Conservation (phyloP, 2,329 filamentous ascomycete species). For the Cladophialophora psammophila region DNA sequence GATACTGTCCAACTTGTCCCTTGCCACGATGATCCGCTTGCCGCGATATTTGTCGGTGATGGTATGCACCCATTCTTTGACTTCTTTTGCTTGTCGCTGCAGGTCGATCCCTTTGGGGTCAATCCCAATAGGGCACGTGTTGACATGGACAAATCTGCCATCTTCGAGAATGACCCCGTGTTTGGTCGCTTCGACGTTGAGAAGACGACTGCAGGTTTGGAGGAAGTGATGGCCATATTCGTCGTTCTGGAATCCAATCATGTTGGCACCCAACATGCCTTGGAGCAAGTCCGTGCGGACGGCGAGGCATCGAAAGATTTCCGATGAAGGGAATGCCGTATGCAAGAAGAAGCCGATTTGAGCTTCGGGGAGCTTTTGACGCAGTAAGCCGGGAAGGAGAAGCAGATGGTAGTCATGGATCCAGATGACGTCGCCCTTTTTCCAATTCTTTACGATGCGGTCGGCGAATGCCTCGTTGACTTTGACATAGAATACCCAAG, state of each 20-base stretch:
- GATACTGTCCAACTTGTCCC: conserved; percentile 93
- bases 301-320: conserved; percentile 91
- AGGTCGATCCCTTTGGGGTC: conserved; percentile 77
- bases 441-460: conserved; percentile 89
- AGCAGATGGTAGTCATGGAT: conserved; percentile 94
- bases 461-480: conserved; percentile 94
- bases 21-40: conserved; percentile 89
- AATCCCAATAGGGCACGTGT: conserved; percentile 86
- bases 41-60: conserved; percentile 84
- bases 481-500: conserved; percentile 92
- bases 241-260: conserved; percentile 90
- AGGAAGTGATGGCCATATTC: conserved; percentile 95
- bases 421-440: conserved; percentile 91
- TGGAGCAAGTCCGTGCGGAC: conserved; percentile 86
- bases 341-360: conserved; percentile 97
- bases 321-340: conserved; percentile 92
- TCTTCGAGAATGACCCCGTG: conserved; percentile 91
- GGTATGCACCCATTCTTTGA: conserved; percentile 78
- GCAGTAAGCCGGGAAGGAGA: conserved; percentile 86
- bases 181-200: conserved; percentile 87
- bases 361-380: conserved; percentile 83
- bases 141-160: conserved; percentile 83
- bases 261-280: conserved; percentile 89
- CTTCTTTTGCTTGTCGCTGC: conserved; percentile 74
- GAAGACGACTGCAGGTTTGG: conserved; percentile 89